Base-by-base conservation (phyloP, 129 eudicot genomes). In the Solidago caesia region DNA sequence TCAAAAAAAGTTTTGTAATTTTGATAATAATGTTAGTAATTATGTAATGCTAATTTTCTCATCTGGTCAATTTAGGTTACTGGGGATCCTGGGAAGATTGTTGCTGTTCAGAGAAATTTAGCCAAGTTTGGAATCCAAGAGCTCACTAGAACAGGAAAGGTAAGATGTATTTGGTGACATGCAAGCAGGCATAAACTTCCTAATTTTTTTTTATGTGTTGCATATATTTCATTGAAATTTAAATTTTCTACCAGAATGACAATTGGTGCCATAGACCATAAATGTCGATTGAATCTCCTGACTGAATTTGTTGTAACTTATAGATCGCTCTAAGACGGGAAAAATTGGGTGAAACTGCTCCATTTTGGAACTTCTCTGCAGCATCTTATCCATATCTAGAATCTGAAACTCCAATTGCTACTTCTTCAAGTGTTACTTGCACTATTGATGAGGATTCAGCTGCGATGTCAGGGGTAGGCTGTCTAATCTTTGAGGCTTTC, bases 21-120 rank as follows among this genome's bases (percentile, higher is more conserved):
- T 73, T 73, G 29, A 41, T 68, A 33, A 45, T 58, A 48, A 21
- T 68, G 14, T 14, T 39, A 12, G 81, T 13, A 41, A 14, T 25
- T 43, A 55, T 69, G 55, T 49, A 12, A 59, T 13, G 39, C 47
- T 71, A 51, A 16, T 48, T 55, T 52, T 52, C 11, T 58, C 62
- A 72, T 66, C 2, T 77, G 78, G 39, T 64, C 81, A 16, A 59
- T 77, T 63, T 49, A 94, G 99, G 97, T 94, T 60, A 94, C 99
- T 71, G 99, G 99, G 82, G 99, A 94, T 79, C 99, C 99, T 57
- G 99, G 99, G 25, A 94, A 94, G 84, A 85, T 90, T 82, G 96
- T 61, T 67, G 93, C 97, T 70, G 86, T 94, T 14, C 83, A 79
- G 75, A 94, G 93, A 75, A 94, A 91, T 80, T 74, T 94, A 66